phyloP scores from a whole-genome alignment of 164 flowering plant genomes.

The Magnolia kwangsiensis region DNA sequence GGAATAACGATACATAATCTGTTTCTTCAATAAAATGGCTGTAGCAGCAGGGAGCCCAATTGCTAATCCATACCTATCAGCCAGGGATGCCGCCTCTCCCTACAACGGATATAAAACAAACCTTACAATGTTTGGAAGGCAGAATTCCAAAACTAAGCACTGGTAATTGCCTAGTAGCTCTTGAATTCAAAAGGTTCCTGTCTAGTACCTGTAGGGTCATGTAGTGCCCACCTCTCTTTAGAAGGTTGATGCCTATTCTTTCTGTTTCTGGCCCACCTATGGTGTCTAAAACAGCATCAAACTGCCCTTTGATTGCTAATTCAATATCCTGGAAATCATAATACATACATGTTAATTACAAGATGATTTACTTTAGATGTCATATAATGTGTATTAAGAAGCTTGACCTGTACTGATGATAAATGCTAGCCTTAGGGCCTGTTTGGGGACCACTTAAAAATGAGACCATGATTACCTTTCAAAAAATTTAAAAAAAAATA shows the following conservation, averaged over 20 bases:
- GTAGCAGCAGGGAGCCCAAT: constrained; percentile 75
- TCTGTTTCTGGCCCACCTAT: constrained; percentile 86
- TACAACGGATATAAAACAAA: constrained; percentile 18
- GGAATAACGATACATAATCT: constrained; percentile 61
- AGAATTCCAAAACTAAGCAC: constrained; percentile 2
- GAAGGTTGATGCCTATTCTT: constrained; percentile 61
- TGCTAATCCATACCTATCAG: constrained; percentile 80
- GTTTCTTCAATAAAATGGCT: constrained; percentile 67
- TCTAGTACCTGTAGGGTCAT: constrained; percentile 89
- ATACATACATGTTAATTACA: not conserved
- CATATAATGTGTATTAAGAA: not conserved
- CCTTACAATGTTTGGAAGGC: not conserved
- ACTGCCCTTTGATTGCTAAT: constrained; percentile 58
- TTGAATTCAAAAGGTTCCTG: not conserved
- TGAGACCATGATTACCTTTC: too few relatives aligned
- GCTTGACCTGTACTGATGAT: not conserved
- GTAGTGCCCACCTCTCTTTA: constrained; percentile 83
- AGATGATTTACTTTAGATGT: not conserved
- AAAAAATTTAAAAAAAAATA: too few relatives aligned
- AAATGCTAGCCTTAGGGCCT: too few relatives aligned
- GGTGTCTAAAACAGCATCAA: constrained; percentile 94
- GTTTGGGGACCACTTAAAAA: too few relatives aligned
- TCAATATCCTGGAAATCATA: constrained; percentile 60
- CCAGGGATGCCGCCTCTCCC: constrained; percentile 88
- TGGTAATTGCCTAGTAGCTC: not conserved